Conservation (phyloP, 2,329 filamentous ascomycete genomes). For the Botryotinia convoluta region DNA sequence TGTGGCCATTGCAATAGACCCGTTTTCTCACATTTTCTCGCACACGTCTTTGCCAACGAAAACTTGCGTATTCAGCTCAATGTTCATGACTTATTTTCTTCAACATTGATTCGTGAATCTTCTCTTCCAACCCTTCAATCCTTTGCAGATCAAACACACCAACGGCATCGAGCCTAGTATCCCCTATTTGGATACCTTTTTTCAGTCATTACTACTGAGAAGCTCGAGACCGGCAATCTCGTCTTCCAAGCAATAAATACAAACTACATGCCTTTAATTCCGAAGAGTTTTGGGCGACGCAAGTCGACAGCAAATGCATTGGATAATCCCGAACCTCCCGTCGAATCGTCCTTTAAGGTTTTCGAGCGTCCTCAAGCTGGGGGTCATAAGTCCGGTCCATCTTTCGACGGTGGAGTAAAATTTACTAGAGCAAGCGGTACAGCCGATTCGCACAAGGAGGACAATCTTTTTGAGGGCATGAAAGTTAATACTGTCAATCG, state of each 20-base stretch:
- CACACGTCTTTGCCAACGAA: slow-evolving; percentile 10
- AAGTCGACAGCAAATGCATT: slow-evolving; percentile 38
- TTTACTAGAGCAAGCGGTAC: slow-evolving; percentile 28
- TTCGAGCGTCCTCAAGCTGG: slow-evolving; percentile 35
- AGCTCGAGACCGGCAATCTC: slow-evolving; percentile 17
- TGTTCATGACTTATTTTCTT: slow-evolving; percentile 1
- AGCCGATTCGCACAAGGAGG: slow-evolving; percentile 34
- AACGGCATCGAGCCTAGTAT: not conserved
- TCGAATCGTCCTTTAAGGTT: slow-evolving; percentile 38
- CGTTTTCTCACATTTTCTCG: slow-evolving; percentile 30
- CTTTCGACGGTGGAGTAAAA: slow-evolving; percentile 38
- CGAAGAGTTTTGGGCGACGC: slow-evolving; percentile 38
- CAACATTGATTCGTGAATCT: slow-evolving; percentile 3
- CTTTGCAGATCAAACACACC: slow-evolving; percentile 6
- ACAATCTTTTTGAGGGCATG: slow-evolving; percentile 38
- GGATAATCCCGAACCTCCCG: slow-evolving; percentile 30
- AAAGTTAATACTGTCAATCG: slow-evolving; percentile 34
- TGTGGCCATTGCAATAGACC: slow-evolving; percentile 28
- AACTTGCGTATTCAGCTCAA: slow-evolving; percentile 8
- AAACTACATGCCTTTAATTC: slow-evolving; percentile 40
- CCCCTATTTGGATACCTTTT: slow-evolving; percentile 7
- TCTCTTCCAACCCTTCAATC: slow-evolving; percentile 1
- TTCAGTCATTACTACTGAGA: slow-evolving; percentile 13
- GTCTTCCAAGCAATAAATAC: slow-evolving; percentile 22
- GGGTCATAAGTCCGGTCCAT: slow-evolving; percentile 26